Evolutionary conservation across 73 alveolate genomes (phyloP), one percentile per base, ranked within the genome.

Genomic region (Paraurostyla sp.): DNA sequence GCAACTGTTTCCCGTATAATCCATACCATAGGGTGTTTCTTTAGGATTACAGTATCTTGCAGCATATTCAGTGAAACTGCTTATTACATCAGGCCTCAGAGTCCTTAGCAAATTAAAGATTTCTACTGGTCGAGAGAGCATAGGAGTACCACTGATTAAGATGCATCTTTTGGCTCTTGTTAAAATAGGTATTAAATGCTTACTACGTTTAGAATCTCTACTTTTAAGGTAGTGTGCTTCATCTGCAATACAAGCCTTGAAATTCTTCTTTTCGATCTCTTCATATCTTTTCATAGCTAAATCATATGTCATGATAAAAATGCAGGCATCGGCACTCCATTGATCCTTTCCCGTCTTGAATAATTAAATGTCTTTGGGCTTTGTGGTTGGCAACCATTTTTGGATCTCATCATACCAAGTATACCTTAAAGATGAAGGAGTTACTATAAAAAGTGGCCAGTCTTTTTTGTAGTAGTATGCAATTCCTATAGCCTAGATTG

Each of bases 61-160:
- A 0, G 95, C 98, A 78, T 58, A 98, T 49, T 68, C 96, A 18
- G 76, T 58, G 75, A 85, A 92, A 30, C 87, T 89, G 27, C 90
- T 63, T 51, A 96, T 90, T 29, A 93, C 50, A 58, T 96, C 97
- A 0, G 99, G 99, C 30, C 99, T 78, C 30, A 98, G 59, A 13
- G 90, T 87, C 27, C 65, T 48, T 48, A 98, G 88, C 22, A 91
- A 92, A 57, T 97, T 97, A 76, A 76, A 97, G 15, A 97, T 92
- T 90, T 98, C 99, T 27, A 42, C 92, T 20, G 99, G 99, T 42
- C 94, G 90, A 23, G 96, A 83, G 41, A 96, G 91, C 62, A 97
- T 92, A 6, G 99, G 99, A 16, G 99, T 96, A 9, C 99, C 99
- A 42, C 99, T 89, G 71, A 98, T 71, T 84, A 98, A 88, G 23